Percentiles rank a stretch among this genome's conserved stretches.
phyloP scores from a whole-genome alignment of 345 rosid species.

The Dimocarpus longan region DNA sequence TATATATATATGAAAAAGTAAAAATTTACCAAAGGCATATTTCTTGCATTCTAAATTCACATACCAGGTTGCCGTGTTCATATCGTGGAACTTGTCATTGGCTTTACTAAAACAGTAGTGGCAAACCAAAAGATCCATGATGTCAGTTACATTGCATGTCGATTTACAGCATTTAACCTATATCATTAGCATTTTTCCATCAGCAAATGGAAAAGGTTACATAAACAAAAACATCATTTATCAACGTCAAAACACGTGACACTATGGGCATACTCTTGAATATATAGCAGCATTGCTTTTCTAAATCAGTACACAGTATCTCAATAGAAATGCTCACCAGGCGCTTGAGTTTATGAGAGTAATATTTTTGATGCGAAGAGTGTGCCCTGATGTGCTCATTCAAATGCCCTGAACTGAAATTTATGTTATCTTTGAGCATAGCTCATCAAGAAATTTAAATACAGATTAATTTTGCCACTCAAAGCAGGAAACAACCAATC shows the following conservation, averaged over 20 bases:
- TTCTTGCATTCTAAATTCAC: constrained; percentile 12
- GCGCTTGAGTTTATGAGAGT: constrained; percentile 72
- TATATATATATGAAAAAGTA: too few species aligned
- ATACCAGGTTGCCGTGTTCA: constrained; percentile 73
- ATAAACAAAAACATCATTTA: background rate
- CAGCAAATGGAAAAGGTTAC: background rate
- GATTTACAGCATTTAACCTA: constrained; percentile 84
- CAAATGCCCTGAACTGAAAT: constrained; percentile 74
- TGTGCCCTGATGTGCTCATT: constrained; percentile 54
- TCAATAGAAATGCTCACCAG: constrained; percentile 42
- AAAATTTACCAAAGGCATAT: background rate
- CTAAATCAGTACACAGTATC: background rate
- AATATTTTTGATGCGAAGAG: constrained; percentile 54
- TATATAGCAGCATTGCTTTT: background rate
- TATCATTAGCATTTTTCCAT: constrained; percentile 11
- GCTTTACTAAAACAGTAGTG: constrained; percentile 71
- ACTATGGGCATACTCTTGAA: background rate
- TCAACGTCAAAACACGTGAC: background rate
- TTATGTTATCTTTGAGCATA: constrained; percentile 13
- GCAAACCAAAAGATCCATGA: constrained; percentile 67
- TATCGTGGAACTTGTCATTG: constrained; percentile 69
- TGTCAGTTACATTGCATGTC: constrained; percentile 63
- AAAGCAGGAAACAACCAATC: background rate
- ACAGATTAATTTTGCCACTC: background rate
- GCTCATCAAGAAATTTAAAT: constrained; percentile 8